Conservation (phyloP, 768 basidiomycete genomes). For the Boletus fagicola region DNA sequence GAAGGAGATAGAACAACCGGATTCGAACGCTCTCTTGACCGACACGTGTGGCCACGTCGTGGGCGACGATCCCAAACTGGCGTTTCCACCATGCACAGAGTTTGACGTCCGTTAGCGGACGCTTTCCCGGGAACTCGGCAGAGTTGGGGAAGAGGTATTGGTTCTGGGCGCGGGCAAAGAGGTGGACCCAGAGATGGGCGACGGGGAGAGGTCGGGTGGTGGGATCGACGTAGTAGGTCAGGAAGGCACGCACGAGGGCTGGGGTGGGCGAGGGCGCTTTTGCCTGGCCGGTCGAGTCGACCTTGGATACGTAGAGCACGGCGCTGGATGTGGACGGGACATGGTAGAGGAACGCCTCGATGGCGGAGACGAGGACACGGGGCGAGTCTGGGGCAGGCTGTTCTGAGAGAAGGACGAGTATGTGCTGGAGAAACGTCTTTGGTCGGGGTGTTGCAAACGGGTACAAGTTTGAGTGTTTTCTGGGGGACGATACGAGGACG, state of each 20-base stretch:
- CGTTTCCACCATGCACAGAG: constrained; percentile 94
- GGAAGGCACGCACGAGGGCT: constrained; percentile 61
- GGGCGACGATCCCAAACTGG: constrained; percentile 57
- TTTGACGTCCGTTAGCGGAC: constrained; percentile 69
- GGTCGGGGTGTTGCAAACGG: constrained; percentile 71
- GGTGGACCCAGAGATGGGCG: constrained; percentile 70
- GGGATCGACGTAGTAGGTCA: constrained; percentile 63
- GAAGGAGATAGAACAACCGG: constrained; percentile 53
- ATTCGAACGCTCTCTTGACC: neutral
- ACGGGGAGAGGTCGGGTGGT: constrained; percentile 57
- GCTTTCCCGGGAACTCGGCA: constrained; percentile 64
- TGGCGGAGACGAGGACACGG: constrained; percentile 68
- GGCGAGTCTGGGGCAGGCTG: constrained; percentile 47
- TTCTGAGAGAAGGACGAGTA: constrained; percentile 74
- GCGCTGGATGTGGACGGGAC: constrained; percentile 66
- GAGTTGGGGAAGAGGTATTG: constrained; percentile 97
- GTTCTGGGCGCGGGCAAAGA: constrained; percentile 86
- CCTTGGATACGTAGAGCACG: constrained; percentile 89
- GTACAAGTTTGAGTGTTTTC: constrained; percentile 67
- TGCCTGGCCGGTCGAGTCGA: constrained; percentile 87
- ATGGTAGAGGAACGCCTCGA: constrained; percentile 76
- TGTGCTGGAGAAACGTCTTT: constrained; percentile 68
- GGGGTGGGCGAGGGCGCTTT: constrained; percentile 64
- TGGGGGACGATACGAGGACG: constrained; percentile 65
- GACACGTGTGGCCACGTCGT: constrained; percentile 32